Evolutionary conservation across 2,329 filamentous ascomycete genomes (phyloP).

Genomic region (Fusarium cicatricum): DNA sequence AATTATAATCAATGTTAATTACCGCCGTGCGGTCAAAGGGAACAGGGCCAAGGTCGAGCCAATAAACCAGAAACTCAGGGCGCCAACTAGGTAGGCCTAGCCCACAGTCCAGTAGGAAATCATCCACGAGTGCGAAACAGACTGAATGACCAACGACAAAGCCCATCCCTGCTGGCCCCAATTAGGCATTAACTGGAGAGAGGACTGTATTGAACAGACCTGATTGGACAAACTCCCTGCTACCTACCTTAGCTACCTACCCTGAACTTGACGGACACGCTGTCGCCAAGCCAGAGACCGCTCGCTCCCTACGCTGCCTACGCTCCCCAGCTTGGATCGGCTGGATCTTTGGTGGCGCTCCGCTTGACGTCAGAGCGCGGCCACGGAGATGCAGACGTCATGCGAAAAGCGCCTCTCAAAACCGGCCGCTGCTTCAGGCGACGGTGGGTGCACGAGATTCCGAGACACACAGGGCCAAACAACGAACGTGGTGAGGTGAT

Average conservation of each 20-base stretch:
- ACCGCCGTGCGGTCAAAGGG: not conserved
- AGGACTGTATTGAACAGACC: not conserved
- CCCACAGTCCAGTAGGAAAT: not conserved
- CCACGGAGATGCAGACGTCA: conserved; percentile 37
- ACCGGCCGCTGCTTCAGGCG: conserved; percentile 35
- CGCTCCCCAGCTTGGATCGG: conserved; percentile 44
- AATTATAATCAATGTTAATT: too few relatives aligned
- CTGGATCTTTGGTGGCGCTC: conserved; percentile 41
- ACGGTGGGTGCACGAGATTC: conserved; percentile 24
- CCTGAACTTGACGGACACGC: conserved; percentile 35
- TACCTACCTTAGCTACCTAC: not conserved
- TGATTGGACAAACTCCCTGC: not conserved
- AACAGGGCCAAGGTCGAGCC: not conserved
- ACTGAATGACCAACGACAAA: conserved; percentile 2
- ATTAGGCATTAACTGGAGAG: not conserved
- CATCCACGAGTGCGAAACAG: not conserved
- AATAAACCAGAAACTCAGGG: conserved; percentile 7
- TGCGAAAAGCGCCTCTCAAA: conserved; percentile 34
- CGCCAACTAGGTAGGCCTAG: not conserved
- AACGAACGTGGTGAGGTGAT: too few relatives aligned
- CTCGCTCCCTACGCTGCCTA: too few relatives aligned
- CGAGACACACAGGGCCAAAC: conserved; percentile 10
- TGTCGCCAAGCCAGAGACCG: conserved; percentile 34
- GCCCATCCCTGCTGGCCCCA: conserved; percentile 5
- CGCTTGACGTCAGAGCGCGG: conserved; percentile 41